Conservation (phyloP, 345 rosid genomes). For the Arabis hirsuta region DNA sequence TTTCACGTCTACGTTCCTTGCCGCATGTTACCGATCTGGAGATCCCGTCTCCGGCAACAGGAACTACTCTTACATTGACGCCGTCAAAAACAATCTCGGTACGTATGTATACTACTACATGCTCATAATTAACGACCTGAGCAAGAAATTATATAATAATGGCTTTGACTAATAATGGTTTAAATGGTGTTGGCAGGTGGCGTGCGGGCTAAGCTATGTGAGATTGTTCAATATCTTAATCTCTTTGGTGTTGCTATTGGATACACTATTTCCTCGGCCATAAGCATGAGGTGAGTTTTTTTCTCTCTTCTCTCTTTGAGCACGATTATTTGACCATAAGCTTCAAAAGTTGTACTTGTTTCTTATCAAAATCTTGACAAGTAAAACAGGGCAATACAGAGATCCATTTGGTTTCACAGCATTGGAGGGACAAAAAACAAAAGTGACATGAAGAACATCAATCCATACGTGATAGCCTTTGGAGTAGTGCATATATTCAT, state of each 20-base stretch:
- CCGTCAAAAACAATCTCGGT: too few relatives aligned
- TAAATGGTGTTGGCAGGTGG: neutral
- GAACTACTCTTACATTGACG: too few relatives aligned
- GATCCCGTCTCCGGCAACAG: too few relatives aligned
- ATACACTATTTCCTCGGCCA: neutral
- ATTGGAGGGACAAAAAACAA: neutral
- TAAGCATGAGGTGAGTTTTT: neutral
- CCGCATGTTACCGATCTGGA: too few relatives aligned
- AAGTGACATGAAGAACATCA: neutral
- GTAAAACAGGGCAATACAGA: neutral
- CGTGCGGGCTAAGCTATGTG: neutral
- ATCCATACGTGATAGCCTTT: neutral
- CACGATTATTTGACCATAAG: too few relatives aligned
- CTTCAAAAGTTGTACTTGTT: too few relatives aligned
- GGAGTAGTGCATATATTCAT: neutral
- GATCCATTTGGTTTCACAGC: neutral
- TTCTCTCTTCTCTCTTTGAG: too few relatives aligned
- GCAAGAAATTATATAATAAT: too few relatives aligned
- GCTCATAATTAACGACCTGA: too few relatives aligned
- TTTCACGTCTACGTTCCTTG: too few relatives aligned
- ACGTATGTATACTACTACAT: too few relatives aligned
- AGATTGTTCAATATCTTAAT: neutral
- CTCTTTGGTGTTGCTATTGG: neutral
- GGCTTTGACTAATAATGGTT: too few relatives aligned
- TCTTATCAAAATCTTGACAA: neutral